Conservation (phyloP, 257 asterid genomes). For the Schizonepeta tenuifolia region DNA sequence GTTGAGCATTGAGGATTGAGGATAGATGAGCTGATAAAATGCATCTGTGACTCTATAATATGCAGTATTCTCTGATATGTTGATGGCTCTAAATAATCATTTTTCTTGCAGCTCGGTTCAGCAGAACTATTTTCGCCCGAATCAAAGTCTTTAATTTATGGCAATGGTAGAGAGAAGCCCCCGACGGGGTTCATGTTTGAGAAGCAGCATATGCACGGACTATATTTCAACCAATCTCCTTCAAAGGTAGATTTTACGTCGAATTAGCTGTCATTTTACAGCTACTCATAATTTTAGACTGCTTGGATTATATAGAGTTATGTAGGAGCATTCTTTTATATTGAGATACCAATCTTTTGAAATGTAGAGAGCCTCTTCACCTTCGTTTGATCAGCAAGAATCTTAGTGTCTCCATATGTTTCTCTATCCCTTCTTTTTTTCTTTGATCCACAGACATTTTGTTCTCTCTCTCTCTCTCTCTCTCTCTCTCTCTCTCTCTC, state of each 20-base stretch:
- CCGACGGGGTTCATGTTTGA: slow-evolving; percentile 90
- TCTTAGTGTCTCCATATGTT: not conserved
- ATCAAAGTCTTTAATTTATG: slow-evolving; percentile 69
- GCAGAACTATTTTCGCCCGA: slow-evolving; percentile 76
- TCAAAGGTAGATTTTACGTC: slow-evolving; percentile 22
- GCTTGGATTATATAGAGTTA: not conserved
- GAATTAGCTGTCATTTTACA: not conserved
- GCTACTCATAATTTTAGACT: not conserved
- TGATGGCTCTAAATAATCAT: slow-evolving; percentile 25
- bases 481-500: too few relatives aligned
- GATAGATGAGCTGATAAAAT: too few relatives aligned
- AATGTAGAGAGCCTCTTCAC: not conserved
- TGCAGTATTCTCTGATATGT: not conserved
- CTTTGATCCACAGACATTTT: not conserved
- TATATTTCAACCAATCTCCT: slow-evolving; percentile 36
- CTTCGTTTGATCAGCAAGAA: not conserved
- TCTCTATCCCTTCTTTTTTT: too few relatives aligned
- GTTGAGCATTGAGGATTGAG: not conserved
- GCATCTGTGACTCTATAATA: not conserved
- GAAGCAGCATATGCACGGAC: slow-evolving; percentile 65
- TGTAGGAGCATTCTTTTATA: not conserved
- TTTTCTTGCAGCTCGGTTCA: slow-evolving; percentile 80
- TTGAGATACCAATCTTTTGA: not conserved
- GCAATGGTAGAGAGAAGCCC: slow-evolving; percentile 87
- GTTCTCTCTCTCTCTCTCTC: not conserved